Evolutionary conservation across 208 protist genomes (phyloP), one percentile per base, ranked within the genome.

Genomic region (Vickermania spadyakhi): DNA sequence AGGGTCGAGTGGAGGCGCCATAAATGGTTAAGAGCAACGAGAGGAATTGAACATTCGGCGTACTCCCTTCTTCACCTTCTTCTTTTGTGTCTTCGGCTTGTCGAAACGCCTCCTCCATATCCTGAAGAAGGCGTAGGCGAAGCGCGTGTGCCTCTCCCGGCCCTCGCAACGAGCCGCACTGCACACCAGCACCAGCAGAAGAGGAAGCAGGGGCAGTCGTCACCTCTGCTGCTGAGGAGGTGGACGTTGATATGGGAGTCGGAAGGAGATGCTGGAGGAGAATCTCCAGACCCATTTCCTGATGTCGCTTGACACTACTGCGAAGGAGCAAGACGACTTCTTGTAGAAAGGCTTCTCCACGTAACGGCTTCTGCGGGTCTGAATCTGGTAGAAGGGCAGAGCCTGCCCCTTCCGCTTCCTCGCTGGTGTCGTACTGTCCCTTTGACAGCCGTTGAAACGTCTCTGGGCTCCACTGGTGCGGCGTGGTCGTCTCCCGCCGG

Each of bases 241-340:
- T n/a, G n/a, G n/a, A n/a, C n/a, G n/a, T n/a, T n/a, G n/a, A n/a
- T n/a, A 58, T 49, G 1, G 23, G 3, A 45, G 66, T 59, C 14
- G 41, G 1, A 18, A 41, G 41, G 7, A 84, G 69, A 28, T 75
- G 81, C n/a, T 56, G 54, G 18, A 60, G 28, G 11, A 88, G 67
- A 2, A 69, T 69, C 1, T 66, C 52, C 31, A 78, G 68, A 3
- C 71, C 81, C 30, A 72, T 54, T 27, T 80, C 72, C 45, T 79
- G 77, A 56, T 88, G 81, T 21, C 59, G 67, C 14, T 71, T 70
- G 42, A 84, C 81, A 18, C 72, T 76, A 52, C 81, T 88, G 23
- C 72, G 64, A 28, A 88, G 57, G 60, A 77, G 79, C 23, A 52
- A 66, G 29, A 79, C 61, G 14, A 84, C 31, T 18, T 75, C 52